Evolutionary conservation across 345 rosid species (phyloP).

Genomic region (Brassica napus): Da-Ae NC_063442.1:13393001-13393500

Average conservation of each 20-base stretch:
- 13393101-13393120: conserved; percentile 57
- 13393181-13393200: neutral
- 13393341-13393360: neutral
- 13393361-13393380: neutral
- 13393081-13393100: conserved; percentile 68
- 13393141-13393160: conserved; percentile 54
- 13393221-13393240: neutral
- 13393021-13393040: conserved; percentile 66
- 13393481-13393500: neutral
- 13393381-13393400: neutral
- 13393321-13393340: neutral
- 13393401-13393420: neutral
- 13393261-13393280: neutral
- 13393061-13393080: conserved; percentile 69
- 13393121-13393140: conserved; percentile 64
- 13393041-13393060: conserved; percentile 70
- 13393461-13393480: neutral
- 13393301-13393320: neutral
- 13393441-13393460: neutral
- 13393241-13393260: neutral
- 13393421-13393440: neutral
- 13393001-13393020: conserved; percentile 50
- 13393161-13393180: conserved; percentile 43
- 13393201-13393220: neutral
- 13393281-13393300: neutral